These are phyloP conservation scores for Ulvella scutata DNA, from an alignment of 139 green algal species.

Conservation along the genomic window DNA sequence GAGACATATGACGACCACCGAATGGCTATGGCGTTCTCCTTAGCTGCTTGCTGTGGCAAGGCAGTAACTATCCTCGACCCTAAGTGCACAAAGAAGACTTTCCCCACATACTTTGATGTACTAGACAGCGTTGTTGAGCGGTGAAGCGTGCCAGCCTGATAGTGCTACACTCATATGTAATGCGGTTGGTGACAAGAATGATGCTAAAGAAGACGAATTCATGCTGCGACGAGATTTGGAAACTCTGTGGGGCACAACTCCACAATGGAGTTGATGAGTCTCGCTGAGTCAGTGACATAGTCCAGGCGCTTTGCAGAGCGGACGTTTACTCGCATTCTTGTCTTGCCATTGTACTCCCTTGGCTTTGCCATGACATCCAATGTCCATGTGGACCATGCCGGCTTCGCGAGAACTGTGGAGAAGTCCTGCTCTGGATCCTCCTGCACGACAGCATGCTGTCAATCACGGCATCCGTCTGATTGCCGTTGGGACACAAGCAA, in stretches of 20 bases:
- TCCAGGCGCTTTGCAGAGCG: background rate
- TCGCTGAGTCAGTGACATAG: background rate
- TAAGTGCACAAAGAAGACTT: conserved; percentile 83
- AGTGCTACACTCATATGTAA: background rate
- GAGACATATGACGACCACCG: conserved; percentile 93
- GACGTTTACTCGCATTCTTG: background rate
- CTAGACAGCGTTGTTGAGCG: conserved; percentile 44
- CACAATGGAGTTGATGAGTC: background rate
- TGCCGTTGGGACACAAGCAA: too few species aligned
- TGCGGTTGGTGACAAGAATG: background rate
- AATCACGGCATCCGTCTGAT: too few species aligned
- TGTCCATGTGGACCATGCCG: background rate
- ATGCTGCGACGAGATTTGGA: background rate
- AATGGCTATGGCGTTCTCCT: conserved; percentile 90
- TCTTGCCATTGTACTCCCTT: background rate
- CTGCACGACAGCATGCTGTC: background rate
- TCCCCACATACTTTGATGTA: conserved; percentile 82
- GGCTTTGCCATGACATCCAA: background rate
- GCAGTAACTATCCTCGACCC: conserved; percentile 78
- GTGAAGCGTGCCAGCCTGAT: too few species aligned
- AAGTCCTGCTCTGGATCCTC: background rate
- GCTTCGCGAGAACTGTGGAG: background rate
- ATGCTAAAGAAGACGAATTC: background rate
- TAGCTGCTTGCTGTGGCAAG: conserved; percentile 55
- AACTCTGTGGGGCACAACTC: background rate